Evolutionary conservation across 441 rosid genomes (phyloP).

Genomic region (Viola pubescens): DNA sequence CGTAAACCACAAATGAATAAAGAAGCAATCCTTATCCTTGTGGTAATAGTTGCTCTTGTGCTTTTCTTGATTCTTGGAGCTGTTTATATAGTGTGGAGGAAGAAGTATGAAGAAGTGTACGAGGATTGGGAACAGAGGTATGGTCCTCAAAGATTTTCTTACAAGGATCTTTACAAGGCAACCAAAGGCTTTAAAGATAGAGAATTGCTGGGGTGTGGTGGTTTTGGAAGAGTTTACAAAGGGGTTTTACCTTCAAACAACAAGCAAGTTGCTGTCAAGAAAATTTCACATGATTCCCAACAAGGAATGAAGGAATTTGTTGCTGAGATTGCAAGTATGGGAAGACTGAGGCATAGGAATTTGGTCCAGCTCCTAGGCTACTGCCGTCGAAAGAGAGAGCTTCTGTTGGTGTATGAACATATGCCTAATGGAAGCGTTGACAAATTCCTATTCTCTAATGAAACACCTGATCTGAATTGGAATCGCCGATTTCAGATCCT

Average conservation of each 20-base stretch:
- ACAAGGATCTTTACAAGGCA: constrained; percentile 56
- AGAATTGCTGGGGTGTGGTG: constrained; percentile 59
- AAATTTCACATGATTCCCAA: constrained; percentile 60
- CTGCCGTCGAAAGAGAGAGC: constrained; percentile 56
- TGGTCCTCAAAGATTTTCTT: constrained; percentile 63
- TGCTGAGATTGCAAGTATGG: constrained; percentile 67
- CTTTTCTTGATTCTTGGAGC: background rate
- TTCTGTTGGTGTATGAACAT: constrained; percentile 66
- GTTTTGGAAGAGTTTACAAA: constrained; percentile 70
- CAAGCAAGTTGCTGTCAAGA: constrained; percentile 62
- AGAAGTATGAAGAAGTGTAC: constrained; percentile 40
- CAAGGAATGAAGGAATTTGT: constrained; percentile 81
- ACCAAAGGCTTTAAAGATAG: constrained; percentile 53
- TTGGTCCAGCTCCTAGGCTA: constrained; percentile 67
- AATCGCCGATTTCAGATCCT: constrained; percentile 61
- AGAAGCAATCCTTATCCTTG: constrained; percentile 10
- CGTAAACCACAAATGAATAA: constrained; percentile 15
- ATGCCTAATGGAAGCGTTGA: constrained; percentile 86
- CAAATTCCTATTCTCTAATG: constrained; percentile 44
- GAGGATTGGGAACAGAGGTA: constrained; percentile 71
- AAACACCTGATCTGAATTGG: constrained; percentile 46
- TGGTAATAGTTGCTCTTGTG: constrained; percentile 14
- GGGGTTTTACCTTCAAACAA: constrained; percentile 47
- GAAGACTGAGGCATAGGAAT: constrained; percentile 75
- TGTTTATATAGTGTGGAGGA: background rate